Base-by-base conservation (phyloP, 257 asterid genomes). In the Penstemon davidsonii region DNA sequence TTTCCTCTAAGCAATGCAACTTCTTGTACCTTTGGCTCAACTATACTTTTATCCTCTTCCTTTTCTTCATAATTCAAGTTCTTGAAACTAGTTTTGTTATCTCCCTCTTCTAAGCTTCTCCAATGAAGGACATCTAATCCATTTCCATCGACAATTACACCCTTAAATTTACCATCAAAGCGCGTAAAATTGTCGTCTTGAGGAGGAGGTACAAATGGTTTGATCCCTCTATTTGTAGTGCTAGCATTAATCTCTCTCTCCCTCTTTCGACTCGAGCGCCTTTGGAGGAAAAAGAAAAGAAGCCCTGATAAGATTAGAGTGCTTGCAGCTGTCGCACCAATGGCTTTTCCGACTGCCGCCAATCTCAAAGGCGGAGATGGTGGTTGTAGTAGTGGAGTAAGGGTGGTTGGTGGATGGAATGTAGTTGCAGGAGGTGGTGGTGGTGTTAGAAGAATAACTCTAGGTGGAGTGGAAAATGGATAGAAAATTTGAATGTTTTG, bases 61-160 rank as follows among this genome's bases (percentile, higher is more conserved):
- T 74, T 70, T 61, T 72, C 75, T 55, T 81, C 87, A 7, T 57
- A 69, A 40, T 64, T 76, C 73, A 78, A 59, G 82, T 76, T 86
- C 71, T 82, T 80, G 67, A 82, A 91, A 52, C 83, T 72, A 51
- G 56, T 73, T 13, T 79, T 76, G 7, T 62, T 68, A 5, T 81
- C 85, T n/a, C 76, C 88, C 19, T 75, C 83, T 61, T 86, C 77
- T 56, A 87, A 2, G 37, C 87, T 80, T 66, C 78, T 88, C 99
- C 97, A 94, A 58, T 94, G 90, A 67, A 94, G 64, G 39, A 94
- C 99, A 69, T 94, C 99, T 83, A 94, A 60, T 1, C 99, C 99
- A 68, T 88, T 74, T 74, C 88, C 99, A 71, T 90, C 99, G 5
- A 93, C 96, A 25, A 93, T 88, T 62, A 93, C 71, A 11, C 95